Conservation (phyloP, 2,329 filamentous ascomycete genomes). For the Dactylonectria estremocensis region DNA sequence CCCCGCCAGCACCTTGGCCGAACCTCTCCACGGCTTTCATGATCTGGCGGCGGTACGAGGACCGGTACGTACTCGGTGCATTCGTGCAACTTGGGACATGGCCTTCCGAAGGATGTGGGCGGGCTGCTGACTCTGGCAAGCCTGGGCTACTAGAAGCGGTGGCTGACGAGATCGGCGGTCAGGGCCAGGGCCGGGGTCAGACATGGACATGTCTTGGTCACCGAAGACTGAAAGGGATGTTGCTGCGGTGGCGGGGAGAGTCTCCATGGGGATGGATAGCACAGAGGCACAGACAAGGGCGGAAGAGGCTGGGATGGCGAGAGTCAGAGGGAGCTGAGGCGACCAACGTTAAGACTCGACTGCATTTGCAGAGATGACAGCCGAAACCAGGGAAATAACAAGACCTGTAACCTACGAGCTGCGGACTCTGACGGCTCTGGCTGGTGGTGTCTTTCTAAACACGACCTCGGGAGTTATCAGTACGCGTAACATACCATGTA, state of each 20-base stretch:
- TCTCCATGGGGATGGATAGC: neutral
- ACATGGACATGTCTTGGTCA: conserved; percentile 1
- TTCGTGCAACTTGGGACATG: neutral
- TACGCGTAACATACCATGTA: neutral
- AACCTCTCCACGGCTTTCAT: conserved; percentile 44
- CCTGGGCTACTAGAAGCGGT: conserved; percentile 30
- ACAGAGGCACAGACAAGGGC: neutral
- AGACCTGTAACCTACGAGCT: neutral
- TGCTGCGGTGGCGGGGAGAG: conserved; percentile 28
- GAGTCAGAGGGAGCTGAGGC: neutral
- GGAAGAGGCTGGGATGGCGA: conserved; percentile 1
- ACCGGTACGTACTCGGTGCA: neutral
- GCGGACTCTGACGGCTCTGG: neutral
- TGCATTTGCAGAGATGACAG: conserved; percentile 3
- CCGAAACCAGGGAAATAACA: neutral
- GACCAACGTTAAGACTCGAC: neutral
- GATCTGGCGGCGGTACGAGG: conserved; percentile 30
- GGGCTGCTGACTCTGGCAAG: conserved; percentile 27
- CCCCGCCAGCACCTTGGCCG: conserved; percentile 45
- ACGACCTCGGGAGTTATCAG: neutral
- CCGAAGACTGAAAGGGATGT: conserved; percentile 27
- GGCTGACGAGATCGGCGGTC: conserved; percentile 46
- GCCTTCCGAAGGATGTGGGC: neutral
- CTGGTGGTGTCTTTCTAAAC: conserved; percentile 12
- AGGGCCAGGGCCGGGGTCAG: conserved; percentile 35